phyloP scores from a whole-genome alignment of 1,284 basidiomycete species.

The Cerrena zonata region DNA sequence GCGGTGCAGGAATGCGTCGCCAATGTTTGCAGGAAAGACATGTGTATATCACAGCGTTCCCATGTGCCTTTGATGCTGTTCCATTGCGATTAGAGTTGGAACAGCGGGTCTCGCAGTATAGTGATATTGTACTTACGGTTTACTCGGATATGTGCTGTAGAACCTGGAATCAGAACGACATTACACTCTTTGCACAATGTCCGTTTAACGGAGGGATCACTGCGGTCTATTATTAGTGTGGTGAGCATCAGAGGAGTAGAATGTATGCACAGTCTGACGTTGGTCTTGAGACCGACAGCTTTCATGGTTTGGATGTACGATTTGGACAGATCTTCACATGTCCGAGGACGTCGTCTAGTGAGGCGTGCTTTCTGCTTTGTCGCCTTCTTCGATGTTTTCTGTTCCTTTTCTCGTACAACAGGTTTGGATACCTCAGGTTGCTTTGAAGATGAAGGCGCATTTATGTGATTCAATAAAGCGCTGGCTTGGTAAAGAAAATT shows the following conservation, averaged over 20 bases:
- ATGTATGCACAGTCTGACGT: constrained; percentile 62
- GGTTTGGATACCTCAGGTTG: neutral
- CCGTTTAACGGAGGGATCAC: constrained; percentile 75
- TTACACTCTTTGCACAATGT: constrained; percentile 68
- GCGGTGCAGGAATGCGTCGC: constrained; percentile 61
- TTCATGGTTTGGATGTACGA: constrained; percentile 64
- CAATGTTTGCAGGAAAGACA: constrained; percentile 48
- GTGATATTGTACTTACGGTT: constrained; percentile 42
- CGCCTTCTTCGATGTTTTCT: constrained; percentile 1
- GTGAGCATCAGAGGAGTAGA: neutral
- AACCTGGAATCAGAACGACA: constrained; percentile 59
- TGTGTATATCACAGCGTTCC: constrained; percentile 49
- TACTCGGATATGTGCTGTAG: constrained; percentile 56
- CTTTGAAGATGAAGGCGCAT: constrained; percentile 1
- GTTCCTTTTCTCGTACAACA: neutral
- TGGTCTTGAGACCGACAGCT: constrained; percentile 64
- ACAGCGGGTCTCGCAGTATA: neutral
- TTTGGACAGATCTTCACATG: constrained; percentile 50
- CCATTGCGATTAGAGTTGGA: neutral
- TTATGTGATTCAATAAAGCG: constrained; percentile 49
- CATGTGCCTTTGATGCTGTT: constrained; percentile 45
- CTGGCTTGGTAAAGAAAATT: constrained; percentile 82
- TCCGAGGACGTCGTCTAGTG: constrained; percentile 27
- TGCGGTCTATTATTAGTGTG: constrained; percentile 24
- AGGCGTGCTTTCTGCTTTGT: constrained; percentile 22